Base-by-base conservation (phyloP, 768 basidiomycete genomes). In the Tremella fuciformis region DNA sequence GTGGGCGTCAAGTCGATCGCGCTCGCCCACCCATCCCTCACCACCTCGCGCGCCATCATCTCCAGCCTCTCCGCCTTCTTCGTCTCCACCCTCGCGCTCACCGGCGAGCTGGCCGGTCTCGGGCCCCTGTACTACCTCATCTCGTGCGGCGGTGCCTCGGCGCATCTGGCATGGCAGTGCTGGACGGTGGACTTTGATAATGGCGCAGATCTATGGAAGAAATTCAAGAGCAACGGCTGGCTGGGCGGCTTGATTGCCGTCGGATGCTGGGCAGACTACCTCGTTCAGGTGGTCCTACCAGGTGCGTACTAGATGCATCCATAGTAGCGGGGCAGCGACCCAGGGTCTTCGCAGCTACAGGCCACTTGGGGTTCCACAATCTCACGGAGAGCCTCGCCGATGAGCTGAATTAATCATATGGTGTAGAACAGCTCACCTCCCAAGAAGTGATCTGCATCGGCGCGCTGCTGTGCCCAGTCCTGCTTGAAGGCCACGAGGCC, bases 1-100 rank as follows among this genome's bases (percentile, higher is more conserved):
- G 89, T 84, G 21, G 91, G 89, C 37, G 93, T 99, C 74, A 89
- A 86, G 59, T 96, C 92, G 13, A 99, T 92, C 1, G 96, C 96
- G 1, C 81, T 98, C 44, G 83, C 97, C 41, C 98, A 98, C 71
- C 89, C 87, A 24, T 80, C 83, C 34, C 50, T 47, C 26, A 29
- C 29, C 13, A 80, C 83, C 22, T 87, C 92, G 0, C 84, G 87
- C 3, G 82, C 86, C 0, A 85, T 96, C 65, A 83, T 98, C 50
- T 75, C 82, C 19, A 83, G 81, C 18, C 84, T 98, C 58, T 89
- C 90, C 1, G 78, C 81, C 0, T 83, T 87, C 2, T 85, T 88
- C 47, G 68, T 96, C 64, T 85, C 86, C 11, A 76, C 89, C 54
- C 80, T 97, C 55, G 81, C 87, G 1, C 84, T 84, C 63, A 88